Base-by-base conservation (phyloP, 495 filamentous ascomycete species). In the Xylaria castorea region DNA sequence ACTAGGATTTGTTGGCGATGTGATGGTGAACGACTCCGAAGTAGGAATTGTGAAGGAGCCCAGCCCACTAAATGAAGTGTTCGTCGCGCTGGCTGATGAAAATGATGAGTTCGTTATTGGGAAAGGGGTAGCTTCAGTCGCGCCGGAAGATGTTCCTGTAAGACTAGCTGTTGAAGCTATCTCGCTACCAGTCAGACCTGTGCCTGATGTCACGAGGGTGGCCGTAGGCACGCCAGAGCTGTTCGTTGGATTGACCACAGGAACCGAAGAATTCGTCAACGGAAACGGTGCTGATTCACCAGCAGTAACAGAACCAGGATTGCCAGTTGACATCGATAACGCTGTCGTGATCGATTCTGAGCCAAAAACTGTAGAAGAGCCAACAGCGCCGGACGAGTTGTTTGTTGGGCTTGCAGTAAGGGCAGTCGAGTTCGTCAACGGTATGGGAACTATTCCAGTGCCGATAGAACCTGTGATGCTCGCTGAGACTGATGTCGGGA, bases 31-130 rank as follows among this genome's bases (percentile, higher is more conserved):
- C 4, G 67, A 73, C 51, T 58, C 71, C 34, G 74, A 68, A 12
- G 38, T 30, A 27, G 44, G 42, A 50, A 66, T 32, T 58, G 66
- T 63, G 1, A 66, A 65, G 32, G 46, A 50, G 36, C 53, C 30
- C 27, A 40, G 38, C 11, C 22, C 38, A 30, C 40, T 48, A 8
- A n/a, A 67, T 3, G 65, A 55, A 11, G 16, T 18, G 8, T 62
- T 64, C 2, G 74, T 73, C n/a, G 64, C 55, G 20, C 61, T 48
- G 8, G 66, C 22, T 14, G 32, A 30, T 27, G 68, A 34, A 7
- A 48, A 11, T 42, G 75, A 73, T 16, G 75, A 75, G 30, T 77
- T 80, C 12, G 73, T 69, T 27, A 74, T 46, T 32, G 75, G 72
- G 48, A 69, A 72, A 44, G 66, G 68, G 38, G 70, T 61, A 38